Base-by-base conservation (phyloP, 768 basidiomycete species). In the Lepiota subincarnata region DNA sequence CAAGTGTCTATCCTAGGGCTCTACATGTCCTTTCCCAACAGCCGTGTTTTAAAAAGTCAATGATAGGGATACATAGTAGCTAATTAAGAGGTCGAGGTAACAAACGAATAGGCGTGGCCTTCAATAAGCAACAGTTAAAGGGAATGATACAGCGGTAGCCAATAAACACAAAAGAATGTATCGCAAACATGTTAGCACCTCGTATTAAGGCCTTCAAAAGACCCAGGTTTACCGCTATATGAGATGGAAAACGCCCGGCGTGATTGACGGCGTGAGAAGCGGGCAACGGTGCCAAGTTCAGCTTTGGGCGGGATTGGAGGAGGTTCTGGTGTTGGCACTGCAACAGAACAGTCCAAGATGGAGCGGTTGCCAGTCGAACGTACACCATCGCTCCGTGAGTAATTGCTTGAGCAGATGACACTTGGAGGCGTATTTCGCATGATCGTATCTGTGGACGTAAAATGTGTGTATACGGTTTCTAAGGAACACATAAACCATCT, bases 361-460 rank as follows among this genome's bases (percentile, higher is more conserved):
- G 41, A 22, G 14, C 45, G 47, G 19, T 41, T 42, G 39, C 40
- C 35, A 19, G 49, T 60, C 2, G 60, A 63, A 35, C 49, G 56
- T 48, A 64, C 35, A 57, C 40, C 54, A 62, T 61, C 57, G 57
- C 57, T 57, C 34, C 56, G 54, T 38, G 56, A 49, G 13, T 60
- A 58, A 13, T 68, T 70, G 50, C 65, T 67, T 48, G 38, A 35
- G 52, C 64, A 64, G 58, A 64, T 64, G 24, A 70, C 59, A 51
- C 61, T 64, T 19, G 51, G 48, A 35, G 66, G 59, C 18, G 65
- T 58, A 34, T 63, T 66, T 14, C 66, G 63, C 42, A 68, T 31
- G 35, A 71, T 74, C 6, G 72, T 72, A 50, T 70, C 69, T 0
- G 69, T 67, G 0, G 68, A 65, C 1, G 71, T 72, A 45, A 71